These are phyloP conservation scores for Paramecium tetraurelia DNA, from an alignment of 73 alveolate species.

Conservation along the genomic window DNA sequence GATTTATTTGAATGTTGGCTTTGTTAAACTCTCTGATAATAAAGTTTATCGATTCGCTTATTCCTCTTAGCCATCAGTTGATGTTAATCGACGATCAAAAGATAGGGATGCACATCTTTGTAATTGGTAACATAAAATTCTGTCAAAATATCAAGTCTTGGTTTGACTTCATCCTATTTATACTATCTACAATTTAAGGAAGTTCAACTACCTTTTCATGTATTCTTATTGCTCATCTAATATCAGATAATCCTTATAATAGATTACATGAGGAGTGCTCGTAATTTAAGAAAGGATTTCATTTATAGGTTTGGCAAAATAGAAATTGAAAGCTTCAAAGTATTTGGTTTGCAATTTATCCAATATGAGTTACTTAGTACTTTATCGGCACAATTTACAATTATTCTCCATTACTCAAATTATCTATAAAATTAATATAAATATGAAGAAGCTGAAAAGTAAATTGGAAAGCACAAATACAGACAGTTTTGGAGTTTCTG, in stretches of 20 bases:
- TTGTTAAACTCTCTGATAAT: not conserved
- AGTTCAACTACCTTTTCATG: conserved; percentile 35
- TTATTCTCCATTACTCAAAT: not conserved
- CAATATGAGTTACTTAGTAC: not conserved
- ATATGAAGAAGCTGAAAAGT: not conserved
- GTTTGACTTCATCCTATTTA: conserved; percentile 33
- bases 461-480: conserved; percentile 21
- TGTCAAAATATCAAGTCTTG: conserved; percentile 31
- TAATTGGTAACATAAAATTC: conserved; percentile 35
- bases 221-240: conserved; percentile 40
- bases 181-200: not conserved
- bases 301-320: conserved; percentile 52
- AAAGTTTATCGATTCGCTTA: not conserved
- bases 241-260: conserved; percentile 42
- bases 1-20: not conserved
- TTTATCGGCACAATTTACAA: not conserved
- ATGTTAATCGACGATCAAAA: not conserved
- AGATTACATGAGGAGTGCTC: conserved; percentile 10
- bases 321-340: conserved; percentile 45
- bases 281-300: not conserved
- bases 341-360: not conserved
- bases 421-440: not conserved
- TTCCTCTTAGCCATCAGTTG: conserved; percentile 21
- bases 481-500: not conserved
- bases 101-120: conserved; percentile 13